Evolutionary conservation across 345 rosid genomes (phyloP).

Genomic region (Populus alba): DNA sequence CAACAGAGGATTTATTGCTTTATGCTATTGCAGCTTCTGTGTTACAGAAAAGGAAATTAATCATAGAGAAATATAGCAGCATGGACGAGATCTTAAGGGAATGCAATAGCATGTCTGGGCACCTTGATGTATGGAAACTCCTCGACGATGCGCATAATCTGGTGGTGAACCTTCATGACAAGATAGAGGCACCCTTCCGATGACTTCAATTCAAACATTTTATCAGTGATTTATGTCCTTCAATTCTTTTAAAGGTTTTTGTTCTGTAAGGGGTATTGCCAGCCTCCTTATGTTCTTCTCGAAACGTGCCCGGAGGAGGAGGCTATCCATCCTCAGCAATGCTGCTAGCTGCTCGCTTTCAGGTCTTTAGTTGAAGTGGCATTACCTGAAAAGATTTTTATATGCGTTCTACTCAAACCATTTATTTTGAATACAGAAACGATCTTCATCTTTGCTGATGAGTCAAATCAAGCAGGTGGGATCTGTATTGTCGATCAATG

Average conservation of each 20-base stretch:
- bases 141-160: constrained; percentile 85
- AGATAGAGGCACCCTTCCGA: constrained; percentile 52
- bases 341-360: neutral
- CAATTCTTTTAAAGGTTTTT: neutral
- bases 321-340: neutral
- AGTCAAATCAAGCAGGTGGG: neutral
- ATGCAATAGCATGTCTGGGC: constrained; percentile 91
- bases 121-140: constrained; percentile 95
- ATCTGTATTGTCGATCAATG: neutral
- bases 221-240: constrained; percentile 12
- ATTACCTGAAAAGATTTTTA: neutral
- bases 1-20: constrained; percentile 81
- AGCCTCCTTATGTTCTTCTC: constrained; percentile 5
- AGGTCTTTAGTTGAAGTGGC: neutral
- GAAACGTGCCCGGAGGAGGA: neutral
- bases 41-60: constrained; percentile 80
- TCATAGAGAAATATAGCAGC: constrained; percentile 79
- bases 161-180: constrained; percentile 77
- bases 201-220: neutral
- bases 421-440: neutral
- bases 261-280: neutral
- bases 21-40: constrained; percentile 91
- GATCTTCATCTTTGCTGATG: neutral
- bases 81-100: constrained; percentile 94
- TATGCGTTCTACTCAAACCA: neutral